Base-by-base conservation (phyloP, 2,329 filamentous ascomycete species). In the Knoxdaviesia proteae region DNA sequence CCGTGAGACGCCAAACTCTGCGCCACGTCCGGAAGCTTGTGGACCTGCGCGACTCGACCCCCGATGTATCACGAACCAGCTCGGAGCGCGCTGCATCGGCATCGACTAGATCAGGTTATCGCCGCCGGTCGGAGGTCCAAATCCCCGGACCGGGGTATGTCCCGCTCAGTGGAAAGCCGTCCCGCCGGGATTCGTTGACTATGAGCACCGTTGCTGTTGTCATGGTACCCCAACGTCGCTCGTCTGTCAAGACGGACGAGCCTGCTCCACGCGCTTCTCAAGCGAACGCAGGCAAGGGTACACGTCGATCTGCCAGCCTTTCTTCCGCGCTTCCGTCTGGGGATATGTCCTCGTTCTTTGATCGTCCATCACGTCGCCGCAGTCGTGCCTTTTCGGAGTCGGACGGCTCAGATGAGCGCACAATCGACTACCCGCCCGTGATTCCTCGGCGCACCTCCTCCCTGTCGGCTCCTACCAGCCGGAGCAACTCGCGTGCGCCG, bases 381-480 rank as follows among this genome's bases (percentile, higher is more conserved):
- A 56, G 59, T 29, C 60, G 65, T 36, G 53, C 62, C 3, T 53
- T 59, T 39, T 70, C 69, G 1, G 61, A 65, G 46, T 67, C 66
- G 1, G 65, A 70, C 46, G 59, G 61, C 8, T 64, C 61, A 32
- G 67, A 71, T 44, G 63, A 68, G 49, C 62, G 69, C 31, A 77
- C 72, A 0, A 70, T 75, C 43, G 74, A 77, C 53, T 74, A 65
- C 44, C 68, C 74, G 7, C 74, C 73, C 7, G 57, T 60, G 6
- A 65, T 77, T 33, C 74, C 74, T 1, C 53, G 59, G 34, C 65
- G 74, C 38, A 66, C 66, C 36, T 77, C 74, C 2, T 78, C 74
- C 9, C 58, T 77, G 6, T 78, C 74, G 4, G 73, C 73, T 2
- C 69, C 72, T 2, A 75, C 71, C 1, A 78, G 72, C 51, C 63